Conservation (phyloP, 208 protist genomes). For the Crithidia acanthocephali region DNA sequence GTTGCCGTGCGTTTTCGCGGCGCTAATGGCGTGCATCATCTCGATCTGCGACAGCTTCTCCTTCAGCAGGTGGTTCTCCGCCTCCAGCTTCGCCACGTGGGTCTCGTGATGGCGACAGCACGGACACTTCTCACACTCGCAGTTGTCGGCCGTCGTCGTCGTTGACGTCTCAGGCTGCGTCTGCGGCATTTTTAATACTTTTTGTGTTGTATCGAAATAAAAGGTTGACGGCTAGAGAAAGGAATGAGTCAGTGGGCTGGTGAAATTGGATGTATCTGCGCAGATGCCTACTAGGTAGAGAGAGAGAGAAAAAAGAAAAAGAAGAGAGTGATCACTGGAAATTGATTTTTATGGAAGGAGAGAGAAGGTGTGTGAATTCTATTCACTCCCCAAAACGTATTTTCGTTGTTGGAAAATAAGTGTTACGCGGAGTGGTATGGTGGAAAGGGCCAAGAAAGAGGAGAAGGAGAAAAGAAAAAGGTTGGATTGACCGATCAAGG, state of each 20-base stretch:
- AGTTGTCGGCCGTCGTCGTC: neutral
- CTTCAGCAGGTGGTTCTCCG: slow-evolving; percentile 57
- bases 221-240: too few relatives aligned
- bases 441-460: too few relatives aligned
- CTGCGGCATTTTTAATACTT: slow-evolving; percentile 1
- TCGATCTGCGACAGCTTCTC: slow-evolving; percentile 55
- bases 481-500: too few relatives aligned
- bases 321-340: neutral
- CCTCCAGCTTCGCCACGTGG: slow-evolving; percentile 45
- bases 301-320: slow-evolving; percentile 16
- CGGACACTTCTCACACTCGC: slow-evolving; percentile 26
- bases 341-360: neutral
- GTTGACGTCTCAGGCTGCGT: neutral
- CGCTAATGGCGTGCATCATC: slow-evolving; percentile 53
- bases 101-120: slow-evolving; percentile 23
- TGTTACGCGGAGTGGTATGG: too few relatives aligned
- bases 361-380: too few relatives aligned
- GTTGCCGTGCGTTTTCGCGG: slow-evolving; percentile 44
- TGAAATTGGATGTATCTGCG: neutral
- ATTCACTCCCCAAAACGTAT: too few relatives aligned
- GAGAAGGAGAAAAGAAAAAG: too few relatives aligned
- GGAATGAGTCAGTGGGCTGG: too few relatives aligned
- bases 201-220: neutral
- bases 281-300: too few relatives aligned
- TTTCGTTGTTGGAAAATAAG: too few relatives aligned